A percentile compares a stretch with the other conserved stretches of the same genome.
Evolutionary conservation across 352 stramenopile species (phyloP).

Genomic region (Pythium oligandrum): DNA sequence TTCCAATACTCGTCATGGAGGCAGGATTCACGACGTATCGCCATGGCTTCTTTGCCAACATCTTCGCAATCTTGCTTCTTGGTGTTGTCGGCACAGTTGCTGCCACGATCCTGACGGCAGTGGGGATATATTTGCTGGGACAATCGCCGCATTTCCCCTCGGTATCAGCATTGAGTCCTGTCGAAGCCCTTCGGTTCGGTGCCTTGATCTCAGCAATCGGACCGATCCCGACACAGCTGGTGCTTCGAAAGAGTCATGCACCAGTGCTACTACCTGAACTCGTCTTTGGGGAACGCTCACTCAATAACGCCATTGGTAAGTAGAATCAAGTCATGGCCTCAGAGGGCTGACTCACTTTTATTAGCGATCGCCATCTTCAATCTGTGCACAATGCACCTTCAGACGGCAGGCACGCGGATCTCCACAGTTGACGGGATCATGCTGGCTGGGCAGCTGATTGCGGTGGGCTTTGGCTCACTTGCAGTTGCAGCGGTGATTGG

Average conservation of each 20-base stretch:
- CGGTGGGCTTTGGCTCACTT: slow-evolving; percentile 38
- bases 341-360: neutral
- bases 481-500: slow-evolving; percentile 35
- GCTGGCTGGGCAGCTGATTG: slow-evolving; percentile 13
- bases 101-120: slow-evolving; percentile 33
- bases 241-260: slow-evolving; percentile 86
- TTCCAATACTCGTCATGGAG: slow-evolving; percentile 63
- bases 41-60: slow-evolving; percentile 49
- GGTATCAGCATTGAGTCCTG: slow-evolving; percentile 6
- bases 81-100: slow-evolving; percentile 44
- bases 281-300: slow-evolving; percentile 87
- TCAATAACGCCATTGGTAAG: slow-evolving; percentile 83
- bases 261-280: slow-evolving; percentile 52
- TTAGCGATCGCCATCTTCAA: slow-evolving; percentile 25
- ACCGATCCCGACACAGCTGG: slow-evolving; percentile 88
- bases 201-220: slow-evolving; percentile 91
- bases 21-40: slow-evolving; percentile 56
- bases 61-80: slow-evolving; percentile 34
- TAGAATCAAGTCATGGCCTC: slow-evolving; percentile 15
- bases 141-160: slow-evolving; percentile 7
- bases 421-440: slow-evolving; percentile 9
- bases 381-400: slow-evolving; percentile 20
- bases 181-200: slow-evolving; percentile 88
- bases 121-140: slow-evolving; percentile 37
- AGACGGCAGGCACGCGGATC: slow-evolving; percentile 24